Evolutionary conservation across 768 basidiomycete genomes (phyloP), one percentile per base, ranked within the genome.

Genomic region (Royoungia palumana): DNA sequence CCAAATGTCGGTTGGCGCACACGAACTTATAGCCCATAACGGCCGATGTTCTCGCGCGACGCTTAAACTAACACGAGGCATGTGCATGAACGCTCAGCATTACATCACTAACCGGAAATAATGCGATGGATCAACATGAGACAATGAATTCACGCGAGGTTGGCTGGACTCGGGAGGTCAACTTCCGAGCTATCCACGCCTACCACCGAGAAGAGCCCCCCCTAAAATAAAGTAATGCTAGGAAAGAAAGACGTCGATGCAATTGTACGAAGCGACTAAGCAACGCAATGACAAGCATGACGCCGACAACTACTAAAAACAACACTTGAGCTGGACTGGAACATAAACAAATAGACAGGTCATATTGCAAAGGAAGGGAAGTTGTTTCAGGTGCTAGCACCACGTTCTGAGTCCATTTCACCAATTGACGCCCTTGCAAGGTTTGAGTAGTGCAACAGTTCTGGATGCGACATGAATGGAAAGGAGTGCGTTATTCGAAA

Each of bases 161-260:
- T 21, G 34, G 38, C 52, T 42, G 41, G 42, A 63, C 61, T 62
- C 32, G 59, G 64, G 62, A 72, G 70, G 61, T 62, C 72, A 66
- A 72, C 72, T 69, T 68, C 68, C 61, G 56, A 63, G 49, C 57
- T 49, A 60, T 50, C 48, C 47, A 42, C 16, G 39, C 46, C 50
- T 50, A 35, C 53, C 41, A 35, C 32, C 35, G 24, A 32, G 39
- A n/a, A 41, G 10, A 28, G 28, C 28, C 50, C 39, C 46, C 51
- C 43, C 32, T n/a, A 10, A 46, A 54, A 53, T 63, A 64, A 53
- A 58, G 59, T 60, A 61, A 53, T 44, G 35, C 51, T 53, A 45
- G 47, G 45, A 49, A 41, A 36, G 37, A 55, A 58, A 47, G 45
- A 44, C 42, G 36, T 47, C 9, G 39, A 56, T 49, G 56, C 38